Evolutionary conservation across 352 stramenopile species (phyloP), one percentile per base, ranked within the genome.

Genomic region (Phytophthora hybrid): DNA sequence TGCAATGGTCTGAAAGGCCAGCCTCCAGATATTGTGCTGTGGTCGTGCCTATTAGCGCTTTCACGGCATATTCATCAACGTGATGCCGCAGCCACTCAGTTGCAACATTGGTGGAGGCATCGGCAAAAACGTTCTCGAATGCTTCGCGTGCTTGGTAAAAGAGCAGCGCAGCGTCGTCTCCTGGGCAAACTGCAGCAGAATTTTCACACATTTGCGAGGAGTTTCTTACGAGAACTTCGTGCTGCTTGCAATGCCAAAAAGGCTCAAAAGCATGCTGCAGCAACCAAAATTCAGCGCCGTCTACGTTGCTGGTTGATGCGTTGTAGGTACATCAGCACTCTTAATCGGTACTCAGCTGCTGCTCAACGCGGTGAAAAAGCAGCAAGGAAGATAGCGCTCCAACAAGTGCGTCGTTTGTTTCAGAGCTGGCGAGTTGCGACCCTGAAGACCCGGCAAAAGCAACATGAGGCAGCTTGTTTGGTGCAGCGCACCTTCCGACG

Each of bases 401-500:
- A 77, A 60, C 59, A 71, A 74, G 56, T 76, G 9, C 62, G 60
- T 14, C 73, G 59, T n/a, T 72, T 74, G 18, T 60, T 86, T 37
- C 32, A 49, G 54, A 66, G 57, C 1, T 88, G 81, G 79, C 55
- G 54, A 46, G 55, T 57, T 47, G 44, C 44, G 39, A 56, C 59
- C 13, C 34, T 60, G 8, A 26, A 75, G 16, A 63, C 54, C 9
- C 63, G 59, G 23, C 41, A 49, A 19, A 68, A 84, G 62, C 47
- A 58, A 6, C 47, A 79, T 2, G 57, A 73, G 23, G 81, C 77
- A 61, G 79, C 69, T 31, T 60, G 74, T n/a, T 54, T 77, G 3
- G 80, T 94, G 18, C 88, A 94, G 53, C 77, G 84, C 10, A 74
- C 59, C 39, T 92, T 84, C 21, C 76, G 84, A 56, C 61, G 78